These are phyloP conservation scores for Phycomyces blakesleeanus DNA, from an alignment of 192 early-diverging fungal genomes.

Conservation along the genomic window DNA sequence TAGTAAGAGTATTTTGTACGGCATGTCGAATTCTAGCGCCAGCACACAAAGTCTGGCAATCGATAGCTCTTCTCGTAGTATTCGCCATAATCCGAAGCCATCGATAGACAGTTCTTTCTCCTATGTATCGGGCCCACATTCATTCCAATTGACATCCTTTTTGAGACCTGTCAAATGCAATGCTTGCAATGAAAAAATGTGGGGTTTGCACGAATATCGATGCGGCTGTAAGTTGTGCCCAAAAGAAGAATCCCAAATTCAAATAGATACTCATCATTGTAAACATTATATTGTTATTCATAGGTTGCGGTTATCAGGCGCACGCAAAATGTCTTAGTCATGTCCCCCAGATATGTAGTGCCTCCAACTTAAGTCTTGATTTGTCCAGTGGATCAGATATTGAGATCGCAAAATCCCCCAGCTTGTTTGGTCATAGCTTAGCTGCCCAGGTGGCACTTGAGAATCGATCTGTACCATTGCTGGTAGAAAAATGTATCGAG, in stretches of 20 bases:
- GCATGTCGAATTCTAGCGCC: neutral
- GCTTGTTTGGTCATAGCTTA: conserved; percentile 64
- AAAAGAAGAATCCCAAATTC: too few species aligned
- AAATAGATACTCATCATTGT: too few species aligned
- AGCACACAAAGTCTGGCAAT: neutral
- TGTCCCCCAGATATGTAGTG: conserved; percentile 33
- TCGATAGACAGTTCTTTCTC: neutral
- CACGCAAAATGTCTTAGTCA: conserved; percentile 43
- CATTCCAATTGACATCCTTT: conserved; percentile 40
- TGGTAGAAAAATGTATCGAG: conserved; percentile 61
- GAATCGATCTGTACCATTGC: conserved; percentile 52
- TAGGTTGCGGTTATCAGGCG: conserved; percentile 44
- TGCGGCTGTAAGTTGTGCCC: conserved; percentile 46
- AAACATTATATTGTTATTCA: too few species aligned
- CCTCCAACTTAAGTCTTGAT: neutral
- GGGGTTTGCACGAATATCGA: conserved; percentile 44
- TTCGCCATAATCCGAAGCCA: neutral
- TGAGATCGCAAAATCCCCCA: neutral
- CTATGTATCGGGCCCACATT: conserved; percentile 31
- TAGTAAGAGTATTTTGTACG: neutral
- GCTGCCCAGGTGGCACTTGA: conserved; percentile 52
- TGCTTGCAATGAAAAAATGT: conserved; percentile 54
- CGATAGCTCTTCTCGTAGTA: neutral
- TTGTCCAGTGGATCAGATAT: neutral
- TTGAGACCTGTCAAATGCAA: conserved; percentile 48